Evolutionary conservation across 257 asterid species (phyloP).

Genomic region (Fraxinus cuspidata): DNA sequence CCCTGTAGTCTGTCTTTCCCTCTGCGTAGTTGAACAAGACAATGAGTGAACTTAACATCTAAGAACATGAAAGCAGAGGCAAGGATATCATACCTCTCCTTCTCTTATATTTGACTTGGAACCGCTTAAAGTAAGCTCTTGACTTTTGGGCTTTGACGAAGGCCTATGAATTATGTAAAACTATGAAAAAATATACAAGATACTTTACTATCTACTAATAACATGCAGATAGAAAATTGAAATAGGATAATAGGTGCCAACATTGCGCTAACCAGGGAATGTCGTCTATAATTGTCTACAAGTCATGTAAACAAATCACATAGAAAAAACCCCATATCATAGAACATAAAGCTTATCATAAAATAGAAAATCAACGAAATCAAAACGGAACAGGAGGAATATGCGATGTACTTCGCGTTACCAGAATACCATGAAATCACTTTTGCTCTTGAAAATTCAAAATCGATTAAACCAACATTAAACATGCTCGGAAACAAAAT

Average conservation of each 20-base stretch:
- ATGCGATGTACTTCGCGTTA: not conserved
- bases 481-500: not conserved
- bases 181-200: not conserved
- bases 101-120: slow-evolving; percentile 73
- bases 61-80: not conserved
- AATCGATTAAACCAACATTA: not conserved
- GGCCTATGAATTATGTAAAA: slow-evolving; percentile 28
- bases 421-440: not conserved
- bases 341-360: not conserved
- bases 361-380: not conserved
- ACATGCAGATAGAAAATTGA: not conserved
- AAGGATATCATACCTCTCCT: slow-evolving; percentile 49
- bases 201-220: not conserved
- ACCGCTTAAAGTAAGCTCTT: slow-evolving; percentile 67
- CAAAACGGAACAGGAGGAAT: not conserved
- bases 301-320: not conserved
- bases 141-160: slow-evolving; percentile 63
- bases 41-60: not conserved
- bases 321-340: not conserved
- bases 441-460: not conserved
- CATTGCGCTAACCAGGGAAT: not conserved
- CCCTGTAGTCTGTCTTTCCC: slow-evolving; percentile 89
- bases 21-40: slow-evolving; percentile 34
- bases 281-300: not conserved
- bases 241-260: not conserved